Conservation (phyloP, 2,329 filamentous ascomycete genomes). For the Colletotrichum cereale region DNA sequence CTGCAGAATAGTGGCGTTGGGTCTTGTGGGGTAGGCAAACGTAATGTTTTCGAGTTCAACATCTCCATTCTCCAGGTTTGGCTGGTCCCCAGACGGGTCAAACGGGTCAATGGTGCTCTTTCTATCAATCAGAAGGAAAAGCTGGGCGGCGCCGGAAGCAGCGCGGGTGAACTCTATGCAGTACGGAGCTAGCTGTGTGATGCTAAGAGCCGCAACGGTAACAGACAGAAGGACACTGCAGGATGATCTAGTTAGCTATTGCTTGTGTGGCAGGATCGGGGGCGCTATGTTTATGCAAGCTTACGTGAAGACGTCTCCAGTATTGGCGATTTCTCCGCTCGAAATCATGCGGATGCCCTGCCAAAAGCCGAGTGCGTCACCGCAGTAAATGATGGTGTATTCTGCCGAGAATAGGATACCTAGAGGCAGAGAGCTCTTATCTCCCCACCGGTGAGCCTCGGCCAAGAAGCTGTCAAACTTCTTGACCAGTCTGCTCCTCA, state of each 20-base stretch:
- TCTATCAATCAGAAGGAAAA: background rate
- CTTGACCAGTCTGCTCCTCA: background rate
- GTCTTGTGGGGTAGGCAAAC: background rate
- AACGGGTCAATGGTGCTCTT: background rate
- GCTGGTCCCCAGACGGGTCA: background rate
- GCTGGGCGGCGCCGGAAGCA: background rate
- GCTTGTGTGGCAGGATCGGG: background rate
- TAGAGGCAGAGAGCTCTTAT: background rate
- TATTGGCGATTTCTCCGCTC: background rate
- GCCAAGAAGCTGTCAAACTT: background rate
- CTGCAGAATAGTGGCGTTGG: conserved; percentile 65
- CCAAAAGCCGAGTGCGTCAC: background rate
- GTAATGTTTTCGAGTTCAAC: background rate
- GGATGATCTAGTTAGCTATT: background rate
- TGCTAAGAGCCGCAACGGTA: background rate
- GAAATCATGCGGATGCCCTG: background rate
- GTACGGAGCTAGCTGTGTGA: background rate
- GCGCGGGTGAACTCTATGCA: background rate
- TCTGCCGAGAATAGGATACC: background rate
- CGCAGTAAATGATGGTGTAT: background rate
- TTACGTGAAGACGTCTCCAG: background rate
- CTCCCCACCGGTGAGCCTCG: background rate
- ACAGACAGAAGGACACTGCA: background rate
- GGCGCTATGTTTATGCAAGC: background rate
- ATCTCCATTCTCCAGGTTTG: background rate